Conservation (phyloP, 331 rosid species). For the Stylosanthes scabra region DNA sequence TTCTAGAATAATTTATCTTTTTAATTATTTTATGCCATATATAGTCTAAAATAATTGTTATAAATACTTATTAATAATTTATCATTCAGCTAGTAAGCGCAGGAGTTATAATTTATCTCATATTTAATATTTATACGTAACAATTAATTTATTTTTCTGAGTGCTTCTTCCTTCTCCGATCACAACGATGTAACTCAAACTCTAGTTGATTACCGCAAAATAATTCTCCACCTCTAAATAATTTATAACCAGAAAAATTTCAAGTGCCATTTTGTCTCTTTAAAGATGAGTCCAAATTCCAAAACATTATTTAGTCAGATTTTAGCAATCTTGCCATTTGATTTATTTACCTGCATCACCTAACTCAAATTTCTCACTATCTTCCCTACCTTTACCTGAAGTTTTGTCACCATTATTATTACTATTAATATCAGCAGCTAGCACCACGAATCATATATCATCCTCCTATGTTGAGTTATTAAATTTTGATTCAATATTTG, state of each 20-base stretch:
- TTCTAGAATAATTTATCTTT: too few relatives aligned
- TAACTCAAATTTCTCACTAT: not conserved
- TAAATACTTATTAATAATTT: too few relatives aligned
- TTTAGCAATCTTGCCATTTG: conserved; percentile 1
- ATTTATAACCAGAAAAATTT: not conserved
- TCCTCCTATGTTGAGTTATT: conserved; percentile 4
- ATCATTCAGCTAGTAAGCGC: too few relatives aligned
- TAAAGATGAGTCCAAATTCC: not conserved
- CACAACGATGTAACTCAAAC: not conserved
- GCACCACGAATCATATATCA: not conserved
- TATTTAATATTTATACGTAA: too few relatives aligned
- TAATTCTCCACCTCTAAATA: not conserved
- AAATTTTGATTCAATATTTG: not conserved
- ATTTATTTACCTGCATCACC: conserved; percentile 21
- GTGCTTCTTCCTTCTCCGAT: conserved; percentile 5
- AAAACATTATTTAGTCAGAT: conserved; percentile 26
- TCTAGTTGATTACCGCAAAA: too few relatives aligned
- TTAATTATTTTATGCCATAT: too few relatives aligned
- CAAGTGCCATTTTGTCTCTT: not conserved
- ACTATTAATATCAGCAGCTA: not conserved
- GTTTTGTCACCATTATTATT: conserved; percentile 8
- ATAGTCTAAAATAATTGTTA: too few relatives aligned
- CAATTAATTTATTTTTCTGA: not conserved
- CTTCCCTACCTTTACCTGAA: conserved; percentile 12
- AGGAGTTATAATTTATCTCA: too few relatives aligned